Evolutionary conservation across 441 rosid genomes (phyloP).

Genomic region (Adansonia rubrostipa): DNA sequence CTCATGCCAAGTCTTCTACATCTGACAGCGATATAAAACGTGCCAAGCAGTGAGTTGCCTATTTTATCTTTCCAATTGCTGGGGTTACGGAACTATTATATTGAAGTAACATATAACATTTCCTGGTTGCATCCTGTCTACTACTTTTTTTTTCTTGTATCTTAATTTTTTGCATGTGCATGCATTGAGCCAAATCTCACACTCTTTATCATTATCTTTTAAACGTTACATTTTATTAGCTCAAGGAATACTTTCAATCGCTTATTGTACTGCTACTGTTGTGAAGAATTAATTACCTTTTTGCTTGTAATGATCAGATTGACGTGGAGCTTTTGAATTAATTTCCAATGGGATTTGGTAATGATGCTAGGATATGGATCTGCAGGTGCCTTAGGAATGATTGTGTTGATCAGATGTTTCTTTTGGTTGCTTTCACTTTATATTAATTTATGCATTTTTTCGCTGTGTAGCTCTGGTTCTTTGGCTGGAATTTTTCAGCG

Average conservation of each 20-base stretch:
- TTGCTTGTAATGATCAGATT: not conserved
- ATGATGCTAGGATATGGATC: not conserved
- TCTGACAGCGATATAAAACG: conserved; percentile 89
- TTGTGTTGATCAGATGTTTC: conserved; percentile 10
- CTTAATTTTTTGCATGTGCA: not conserved
- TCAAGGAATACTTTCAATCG: not conserved
- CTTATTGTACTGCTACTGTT: conserved; percentile 1
- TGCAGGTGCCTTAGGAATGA: not conserved
- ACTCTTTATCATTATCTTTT: not conserved
- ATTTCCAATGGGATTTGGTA: conserved; percentile 1
- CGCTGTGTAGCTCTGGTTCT: not conserved
- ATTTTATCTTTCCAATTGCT: conserved; percentile 17
- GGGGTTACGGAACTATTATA: not conserved
- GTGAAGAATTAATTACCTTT: not conserved
- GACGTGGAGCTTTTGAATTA: not conserved
- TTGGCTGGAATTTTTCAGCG: not conserved
- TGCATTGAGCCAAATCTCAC: not conserved
- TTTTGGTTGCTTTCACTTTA: conserved; percentile 16
- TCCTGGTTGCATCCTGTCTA: not conserved
- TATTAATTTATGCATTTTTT: not conserved
- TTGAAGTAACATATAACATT: not conserved
- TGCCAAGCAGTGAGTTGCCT: conserved; percentile 87
- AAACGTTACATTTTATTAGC: not conserved
- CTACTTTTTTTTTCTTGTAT: not conserved
- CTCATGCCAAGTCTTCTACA: conserved; percentile 56